A percentile compares a stretch with the other conserved stretches of the same genome.
These are phyloP conservation scores for Sporothrix protearum DNA, from an alignment of 2,329 filamentous ascomycete genomes.

Conservation along the genomic window DNA sequence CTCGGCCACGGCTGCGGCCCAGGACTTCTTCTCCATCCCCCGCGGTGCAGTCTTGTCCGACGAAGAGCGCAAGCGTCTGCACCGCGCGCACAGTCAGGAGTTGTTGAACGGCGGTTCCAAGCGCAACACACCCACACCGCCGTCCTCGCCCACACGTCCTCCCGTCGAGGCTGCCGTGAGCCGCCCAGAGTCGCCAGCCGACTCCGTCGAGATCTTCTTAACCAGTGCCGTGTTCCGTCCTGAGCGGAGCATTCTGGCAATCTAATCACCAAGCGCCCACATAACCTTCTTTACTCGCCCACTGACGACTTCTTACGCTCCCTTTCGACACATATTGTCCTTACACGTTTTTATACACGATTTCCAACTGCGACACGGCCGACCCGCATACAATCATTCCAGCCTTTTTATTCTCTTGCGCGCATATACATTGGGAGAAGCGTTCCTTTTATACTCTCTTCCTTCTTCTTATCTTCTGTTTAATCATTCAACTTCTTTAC, in stretches of 20 bases:
- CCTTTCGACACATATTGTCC: neutral
- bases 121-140: constrained; percentile 31
- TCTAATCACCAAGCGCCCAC: constrained; percentile 7
- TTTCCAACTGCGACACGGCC: constrained; percentile 15
- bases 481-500: neutral
- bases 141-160: constrained; percentile 35
- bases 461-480: neutral
- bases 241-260: constrained; percentile 25
- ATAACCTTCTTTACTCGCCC: neutral
- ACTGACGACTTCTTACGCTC: constrained; percentile 18
- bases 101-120: constrained; percentile 41
- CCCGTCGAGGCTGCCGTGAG: constrained; percentile 28
- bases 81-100: constrained; percentile 52
- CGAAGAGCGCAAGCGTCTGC: constrained; percentile 41
- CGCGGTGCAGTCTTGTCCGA: constrained; percentile 32
- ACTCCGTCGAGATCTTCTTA: constrained; percentile 41
- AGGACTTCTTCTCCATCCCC: constrained; percentile 27
- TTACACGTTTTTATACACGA: neutral
- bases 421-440: constrained; percentile 8
- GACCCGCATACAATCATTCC: constrained; percentile 16
- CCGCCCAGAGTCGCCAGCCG: constrained; percentile 23
- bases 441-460: neutral
- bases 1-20: neutral
- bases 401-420: neutral
- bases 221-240: constrained; percentile 51